Percentiles rank a stretch among this genome's conserved stretches.
Evolutionary conservation across 2,329 filamentous ascomycete genomes (phyloP).

Genomic region (Trichophyton mentagrophytes): DNA sequence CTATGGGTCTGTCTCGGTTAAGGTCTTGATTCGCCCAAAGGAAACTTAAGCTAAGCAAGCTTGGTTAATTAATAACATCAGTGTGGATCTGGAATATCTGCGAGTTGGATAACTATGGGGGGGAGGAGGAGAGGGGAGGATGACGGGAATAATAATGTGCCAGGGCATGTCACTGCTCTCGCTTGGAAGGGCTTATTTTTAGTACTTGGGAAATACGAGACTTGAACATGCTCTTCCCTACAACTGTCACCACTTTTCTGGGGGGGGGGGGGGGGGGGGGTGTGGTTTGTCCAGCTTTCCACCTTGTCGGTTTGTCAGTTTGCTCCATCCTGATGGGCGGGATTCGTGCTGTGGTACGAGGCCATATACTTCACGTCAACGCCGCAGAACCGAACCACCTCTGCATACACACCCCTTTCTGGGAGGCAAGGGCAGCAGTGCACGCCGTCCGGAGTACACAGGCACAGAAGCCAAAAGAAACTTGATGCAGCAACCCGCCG

Average conservation of each 20-base stretch:
- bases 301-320: not conserved
- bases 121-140: not conserved
- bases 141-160: not conserved
- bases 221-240: slow-evolving; percentile 1
- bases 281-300: too few relatives aligned
- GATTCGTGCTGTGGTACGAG: not conserved
- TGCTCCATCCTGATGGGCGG: not conserved
- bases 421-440: not conserved
- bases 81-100: not conserved
- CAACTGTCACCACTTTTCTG: not conserved
- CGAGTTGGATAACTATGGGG: not conserved
- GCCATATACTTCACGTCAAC: slow-evolving; percentile 1
- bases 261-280: not conserved
- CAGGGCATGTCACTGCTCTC: slow-evolving; percentile 1
- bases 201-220: slow-evolving; percentile 4
- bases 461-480: too few relatives aligned
- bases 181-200: slow-evolving; percentile 1
- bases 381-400: not conserved
- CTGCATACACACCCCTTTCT: not conserved
- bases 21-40: not conserved
- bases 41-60: slow-evolving; percentile 3
- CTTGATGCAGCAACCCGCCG: not conserved
- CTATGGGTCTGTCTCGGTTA: not conserved
- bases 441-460: not conserved
- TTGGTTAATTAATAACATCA: not conserved